These are phyloP conservation scores for Aspergillus pseudoterreus DNA, from an alignment of 2,329 filamentous ascomycete species.

Conservation along the genomic window DNA sequence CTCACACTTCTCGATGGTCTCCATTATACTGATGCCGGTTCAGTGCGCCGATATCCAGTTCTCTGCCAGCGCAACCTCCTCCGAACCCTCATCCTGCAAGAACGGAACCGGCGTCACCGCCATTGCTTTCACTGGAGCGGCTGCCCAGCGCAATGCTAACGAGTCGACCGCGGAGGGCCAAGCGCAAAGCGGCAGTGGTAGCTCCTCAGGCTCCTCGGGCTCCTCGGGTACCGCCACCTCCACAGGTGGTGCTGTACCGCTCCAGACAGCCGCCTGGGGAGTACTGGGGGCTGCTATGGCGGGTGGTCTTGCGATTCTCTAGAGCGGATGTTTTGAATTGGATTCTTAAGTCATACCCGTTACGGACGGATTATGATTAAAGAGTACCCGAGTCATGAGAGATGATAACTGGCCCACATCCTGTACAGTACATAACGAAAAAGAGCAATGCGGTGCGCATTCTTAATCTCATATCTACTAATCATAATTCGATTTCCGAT, in stretches of 20 bases:
- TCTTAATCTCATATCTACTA: too few species aligned
- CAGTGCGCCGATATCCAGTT: constrained; percentile 74
- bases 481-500: too few species aligned
- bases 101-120: constrained; percentile 57
- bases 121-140: constrained; percentile 36
- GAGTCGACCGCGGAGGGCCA: constrained; percentile 34
- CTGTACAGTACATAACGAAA: too few species aligned
- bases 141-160: constrained; percentile 43
- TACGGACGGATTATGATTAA: constrained; percentile 13
- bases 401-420: too few species aligned
- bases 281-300: constrained; percentile 32
- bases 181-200: constrained; percentile 20
- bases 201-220: constrained; percentile 11
- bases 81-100: constrained; percentile 50
- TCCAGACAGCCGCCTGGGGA: constrained; percentile 37
- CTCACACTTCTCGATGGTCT: too few species aligned
- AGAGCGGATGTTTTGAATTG: constrained; percentile 1
- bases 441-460: too few species aligned
- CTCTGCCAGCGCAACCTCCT: constrained; percentile 47
- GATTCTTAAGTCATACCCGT: not conserved
- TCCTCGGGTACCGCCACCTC: constrained; percentile 18
- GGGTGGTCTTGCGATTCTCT: constrained; percentile 32
- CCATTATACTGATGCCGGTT: not conserved
- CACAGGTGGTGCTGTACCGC: constrained; percentile 24
- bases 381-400: not conserved